Evolutionary conservation across 768 basidiomycete species (phyloP).

Genomic region (Ephemerocybe angulata): DNA sequence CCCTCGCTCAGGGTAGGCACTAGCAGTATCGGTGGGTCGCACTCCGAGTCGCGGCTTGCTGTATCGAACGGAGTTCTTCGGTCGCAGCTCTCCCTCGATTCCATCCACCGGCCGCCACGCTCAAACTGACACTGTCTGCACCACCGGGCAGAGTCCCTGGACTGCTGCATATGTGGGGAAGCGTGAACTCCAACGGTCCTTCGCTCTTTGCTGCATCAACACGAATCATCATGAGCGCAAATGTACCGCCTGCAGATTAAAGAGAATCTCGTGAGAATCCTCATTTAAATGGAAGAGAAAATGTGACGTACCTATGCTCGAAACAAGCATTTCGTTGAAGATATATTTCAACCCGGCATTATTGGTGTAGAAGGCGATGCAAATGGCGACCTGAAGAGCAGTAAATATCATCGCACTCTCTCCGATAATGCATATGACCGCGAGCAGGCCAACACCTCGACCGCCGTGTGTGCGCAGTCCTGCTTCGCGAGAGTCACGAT

Average conservation of each 20-base stretch:
- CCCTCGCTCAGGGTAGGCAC: too few relatives aligned
- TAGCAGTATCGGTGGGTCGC: too few relatives aligned
- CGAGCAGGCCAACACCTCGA: background rate
- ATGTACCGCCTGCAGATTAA: background rate
- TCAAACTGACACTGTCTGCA: too few relatives aligned
- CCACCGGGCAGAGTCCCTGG: too few relatives aligned
- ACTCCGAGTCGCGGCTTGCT: too few relatives aligned
- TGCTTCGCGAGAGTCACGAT: background rate
- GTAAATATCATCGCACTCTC: conserved; percentile 2
- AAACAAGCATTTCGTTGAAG: background rate
- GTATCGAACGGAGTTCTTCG: too few relatives aligned
- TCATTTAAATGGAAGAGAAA: background rate
- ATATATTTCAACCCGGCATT: background rate
- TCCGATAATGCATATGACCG: background rate
- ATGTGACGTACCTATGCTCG: background rate
- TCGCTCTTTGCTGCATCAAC: background rate
- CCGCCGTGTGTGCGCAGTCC: background rate
- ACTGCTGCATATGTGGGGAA: too few relatives aligned
- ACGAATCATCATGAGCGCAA: background rate
- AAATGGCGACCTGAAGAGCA: background rate
- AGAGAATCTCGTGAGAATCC: background rate
- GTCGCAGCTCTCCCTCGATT: too few relatives aligned
- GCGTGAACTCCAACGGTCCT: too few relatives aligned
- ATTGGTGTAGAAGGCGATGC: background rate
- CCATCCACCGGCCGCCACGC: too few relatives aligned